phyloP scores from a whole-genome alignment of 177 flowering plant genomes.

The Tripterygium wilfordii region DNA sequence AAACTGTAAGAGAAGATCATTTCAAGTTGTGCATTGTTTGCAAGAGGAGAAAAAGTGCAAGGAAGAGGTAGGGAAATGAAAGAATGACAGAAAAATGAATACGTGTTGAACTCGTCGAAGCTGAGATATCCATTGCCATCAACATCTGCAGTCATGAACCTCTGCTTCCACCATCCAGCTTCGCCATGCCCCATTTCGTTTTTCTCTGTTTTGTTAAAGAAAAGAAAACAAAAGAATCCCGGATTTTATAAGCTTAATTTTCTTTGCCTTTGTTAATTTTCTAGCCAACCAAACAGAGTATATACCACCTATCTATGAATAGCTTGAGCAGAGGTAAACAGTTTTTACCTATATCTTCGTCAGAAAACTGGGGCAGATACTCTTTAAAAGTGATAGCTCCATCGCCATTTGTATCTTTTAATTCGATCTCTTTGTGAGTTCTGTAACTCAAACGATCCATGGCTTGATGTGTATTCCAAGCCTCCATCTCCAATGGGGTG shows the following conservation, averaged over 20 bases:
- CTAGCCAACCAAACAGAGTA: too few relatives aligned
- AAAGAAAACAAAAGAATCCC: too few relatives aligned
- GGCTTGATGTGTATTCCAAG: constrained; percentile 43
- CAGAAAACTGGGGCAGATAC: constrained; percentile 37
- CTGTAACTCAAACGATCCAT: constrained; percentile 24
- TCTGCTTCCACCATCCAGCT: constrained; percentile 65
- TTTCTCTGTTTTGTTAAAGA: constrained; percentile 36
- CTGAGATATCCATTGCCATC: constrained; percentile 39
- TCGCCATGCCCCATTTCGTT: constrained; percentile 39
- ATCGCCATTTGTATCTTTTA: constrained; percentile 40
- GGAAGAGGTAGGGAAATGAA: not conserved
- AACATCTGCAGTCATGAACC: constrained; percentile 47
- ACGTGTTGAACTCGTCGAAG: constrained; percentile 52
- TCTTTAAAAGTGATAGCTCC: constrained; percentile 36
- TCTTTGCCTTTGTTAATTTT: too few relatives aligned
- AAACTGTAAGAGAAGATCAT: too few relatives aligned
- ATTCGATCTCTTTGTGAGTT: constrained; percentile 29
- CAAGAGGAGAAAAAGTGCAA: too few relatives aligned
- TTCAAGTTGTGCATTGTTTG: too few relatives aligned
- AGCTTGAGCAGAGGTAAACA: not conserved
- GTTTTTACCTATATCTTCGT: constrained; percentile 32
- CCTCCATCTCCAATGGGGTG: constrained; percentile 39
- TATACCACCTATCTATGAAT: too few relatives aligned
- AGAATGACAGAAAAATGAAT: constrained; percentile 5
- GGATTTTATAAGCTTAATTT: too few relatives aligned